Percentiles rank a stretch among this genome's conserved stretches.
phyloP scores from a whole-genome alignment of 2,329 filamentous ascomycete species.

The Niveomyces coronatus region DNA sequence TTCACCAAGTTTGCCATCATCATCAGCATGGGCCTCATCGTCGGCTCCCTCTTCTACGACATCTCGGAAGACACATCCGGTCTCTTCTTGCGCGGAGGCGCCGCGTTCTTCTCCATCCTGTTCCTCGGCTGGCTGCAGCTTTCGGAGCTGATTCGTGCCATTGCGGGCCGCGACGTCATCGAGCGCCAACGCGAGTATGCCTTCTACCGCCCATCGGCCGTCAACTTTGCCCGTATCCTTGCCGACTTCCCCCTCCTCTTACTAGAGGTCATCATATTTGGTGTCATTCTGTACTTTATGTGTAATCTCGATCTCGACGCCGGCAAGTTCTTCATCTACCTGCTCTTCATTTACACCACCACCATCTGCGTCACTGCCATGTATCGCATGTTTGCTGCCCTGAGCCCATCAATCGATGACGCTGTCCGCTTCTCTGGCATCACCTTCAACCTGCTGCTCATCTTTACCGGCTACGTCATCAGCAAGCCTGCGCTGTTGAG shows the following conservation, averaged over 20 bases:
- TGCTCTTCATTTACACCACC: constrained; percentile 48
- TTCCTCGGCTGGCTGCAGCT: constrained; percentile 58
- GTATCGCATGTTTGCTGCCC: constrained; percentile 47
- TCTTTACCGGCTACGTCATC: constrained; percentile 56
- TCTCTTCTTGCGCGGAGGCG: constrained; percentile 46
- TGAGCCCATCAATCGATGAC: constrained; percentile 50
- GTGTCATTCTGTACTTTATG: constrained; percentile 67
- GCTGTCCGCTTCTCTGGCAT: constrained; percentile 48
- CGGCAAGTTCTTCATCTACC: constrained; percentile 56
- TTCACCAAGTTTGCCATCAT: constrained; percentile 75
- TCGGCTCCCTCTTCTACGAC: constrained; percentile 70
- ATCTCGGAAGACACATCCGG: constrained; percentile 47
- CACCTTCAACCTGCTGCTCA: constrained; percentile 49
- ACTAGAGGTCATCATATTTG: constrained; percentile 55
- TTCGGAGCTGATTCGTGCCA: constrained; percentile 66
- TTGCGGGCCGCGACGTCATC: constrained; percentile 56
- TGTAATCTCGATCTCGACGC: constrained; percentile 54
- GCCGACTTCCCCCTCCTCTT: constrained; percentile 51
- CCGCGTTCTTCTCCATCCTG: constrained; percentile 38
- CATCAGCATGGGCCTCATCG: constrained; percentile 60
- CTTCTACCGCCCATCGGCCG: constrained; percentile 43
- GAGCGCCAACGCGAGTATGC: constrained; percentile 36
- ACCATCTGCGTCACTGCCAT: constrained; percentile 45
- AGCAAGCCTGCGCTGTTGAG: constrained; percentile 41
- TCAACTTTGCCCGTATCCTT: constrained; percentile 43